Percentiles rank a stretch among this genome's conserved stretches.
Evolutionary conservation across 371 early-diverging fungal species (phyloP).

Genomic region (Mucor sp.): DNA sequence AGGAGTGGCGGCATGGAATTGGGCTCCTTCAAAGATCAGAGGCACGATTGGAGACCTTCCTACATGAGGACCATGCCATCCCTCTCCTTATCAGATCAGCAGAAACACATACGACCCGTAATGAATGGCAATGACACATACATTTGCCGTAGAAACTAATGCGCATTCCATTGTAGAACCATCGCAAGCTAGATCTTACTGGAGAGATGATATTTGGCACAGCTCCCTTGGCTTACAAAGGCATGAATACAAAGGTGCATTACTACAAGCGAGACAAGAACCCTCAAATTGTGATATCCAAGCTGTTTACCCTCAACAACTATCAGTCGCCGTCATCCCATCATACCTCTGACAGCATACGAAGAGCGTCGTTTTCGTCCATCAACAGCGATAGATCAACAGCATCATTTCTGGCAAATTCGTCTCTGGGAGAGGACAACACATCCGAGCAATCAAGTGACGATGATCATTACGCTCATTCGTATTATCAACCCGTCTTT

Average conservation of each 20-base stretch:
- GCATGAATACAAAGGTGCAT: constrained; percentile 69
- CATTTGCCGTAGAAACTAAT: background rate
- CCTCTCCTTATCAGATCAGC: constrained; percentile 26
- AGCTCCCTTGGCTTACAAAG: constrained; percentile 68
- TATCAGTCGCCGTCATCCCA: background rate
- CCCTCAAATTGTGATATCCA: constrained; percentile 64
- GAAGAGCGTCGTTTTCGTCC: constrained; percentile 64
- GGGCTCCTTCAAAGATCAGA: constrained; percentile 33
- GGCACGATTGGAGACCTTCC: constrained; percentile 34
- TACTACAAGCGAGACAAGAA: constrained; percentile 52
- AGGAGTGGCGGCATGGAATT: constrained; percentile 16
- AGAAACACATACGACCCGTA: constrained; percentile 21
- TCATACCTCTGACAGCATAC: constrained; percentile 25
- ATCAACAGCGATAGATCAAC: constrained; percentile 59
- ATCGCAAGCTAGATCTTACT: constrained; percentile 48
- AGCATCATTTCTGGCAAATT: constrained; percentile 45
- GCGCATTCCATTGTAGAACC: constrained; percentile 24
- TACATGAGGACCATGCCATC: constrained; percentile 39
- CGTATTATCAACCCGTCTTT: constrained; percentile 19
- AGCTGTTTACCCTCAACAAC: constrained; percentile 57
- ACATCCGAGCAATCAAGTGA: constrained; percentile 44
- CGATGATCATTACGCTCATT: constrained; percentile 34
- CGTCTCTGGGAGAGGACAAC: constrained; percentile 33
- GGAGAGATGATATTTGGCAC: constrained; percentile 72
- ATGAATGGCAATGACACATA: background rate